A percentile compares a stretch with the other conserved stretches of the same genome.
phyloP scores from a whole-genome alignment of 1,284 basidiomycete genomes.

The Apiotrichum veenhuisii region DNA sequence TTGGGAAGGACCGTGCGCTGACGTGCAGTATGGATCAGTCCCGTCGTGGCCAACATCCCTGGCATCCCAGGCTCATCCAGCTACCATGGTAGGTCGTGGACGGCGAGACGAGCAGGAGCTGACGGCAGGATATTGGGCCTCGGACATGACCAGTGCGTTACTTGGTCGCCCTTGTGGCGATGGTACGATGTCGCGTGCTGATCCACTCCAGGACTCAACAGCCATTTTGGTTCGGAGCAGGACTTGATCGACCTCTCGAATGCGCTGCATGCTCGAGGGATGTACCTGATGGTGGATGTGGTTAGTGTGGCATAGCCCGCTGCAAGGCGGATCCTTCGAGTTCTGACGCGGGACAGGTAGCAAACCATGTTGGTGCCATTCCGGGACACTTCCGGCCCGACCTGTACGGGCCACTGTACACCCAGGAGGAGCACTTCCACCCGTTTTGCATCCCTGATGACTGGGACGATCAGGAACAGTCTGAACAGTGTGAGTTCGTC shows the following conservation, averaged over 20 bases:
- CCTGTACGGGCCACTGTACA: slow-evolving; percentile 11
- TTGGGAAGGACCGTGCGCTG: neutral
- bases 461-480: slow-evolving; percentile 49
- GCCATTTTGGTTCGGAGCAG: slow-evolving; percentile 49
- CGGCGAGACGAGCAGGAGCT: neutral
- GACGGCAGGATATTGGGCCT: slow-evolving; percentile 46
- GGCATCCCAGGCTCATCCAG: slow-evolving; percentile 35
- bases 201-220: slow-evolving; percentile 44
- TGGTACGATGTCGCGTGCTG: neutral
- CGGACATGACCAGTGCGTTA: slow-evolving; percentile 36
- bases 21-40: slow-evolving; percentile 45
- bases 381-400: slow-evolving; percentile 31
- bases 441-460: slow-evolving; percentile 49
- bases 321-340: neutral
- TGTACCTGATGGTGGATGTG: slow-evolving; percentile 56
- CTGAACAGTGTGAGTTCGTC: slow-evolving; percentile 50
- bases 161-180: neutral
- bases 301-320: slow-evolving; percentile 24
- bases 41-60: slow-evolving; percentile 44
- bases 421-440: slow-evolving; percentile 41
- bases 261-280: slow-evolving; percentile 51
- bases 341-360: neutral
- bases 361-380: slow-evolving; percentile 52
- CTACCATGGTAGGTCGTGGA: slow-evolving; percentile 47
- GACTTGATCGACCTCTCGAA: slow-evolving; percentile 50